Evolutionary conservation across 2,329 filamentous ascomycete genomes (phyloP).

Genomic region (Monilinia fructicola): DNA sequence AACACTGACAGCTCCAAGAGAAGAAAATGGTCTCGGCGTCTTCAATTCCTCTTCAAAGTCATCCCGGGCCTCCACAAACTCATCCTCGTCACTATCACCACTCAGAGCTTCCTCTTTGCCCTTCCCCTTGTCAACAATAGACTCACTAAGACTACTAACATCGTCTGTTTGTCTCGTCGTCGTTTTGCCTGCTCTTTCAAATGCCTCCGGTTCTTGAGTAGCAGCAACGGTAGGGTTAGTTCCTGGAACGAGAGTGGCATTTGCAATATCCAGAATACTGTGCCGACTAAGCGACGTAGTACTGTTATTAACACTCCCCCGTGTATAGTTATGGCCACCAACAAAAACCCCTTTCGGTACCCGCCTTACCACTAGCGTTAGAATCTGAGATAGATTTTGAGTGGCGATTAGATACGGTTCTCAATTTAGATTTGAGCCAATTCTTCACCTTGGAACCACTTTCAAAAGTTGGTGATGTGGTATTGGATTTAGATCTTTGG

Average conservation of each 20-base stretch:
- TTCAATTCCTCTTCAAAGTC: constrained; percentile 47
- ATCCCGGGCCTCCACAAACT: constrained; percentile 52
- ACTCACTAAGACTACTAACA: constrained; percentile 11
- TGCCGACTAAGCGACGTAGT: constrained; percentile 34
- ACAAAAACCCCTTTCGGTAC: constrained; percentile 48
- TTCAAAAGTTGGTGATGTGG: constrained; percentile 26
- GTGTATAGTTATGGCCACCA: constrained; percentile 51
- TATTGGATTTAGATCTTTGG: constrained; percentile 30
- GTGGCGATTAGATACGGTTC: constrained; percentile 39
- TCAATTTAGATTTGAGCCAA: constrained; percentile 57
- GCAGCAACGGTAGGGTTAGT: background rate
- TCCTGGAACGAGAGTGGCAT: constrained; percentile 2
- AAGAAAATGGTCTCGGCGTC: constrained; percentile 39
- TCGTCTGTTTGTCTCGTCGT: background rate
- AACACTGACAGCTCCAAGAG: constrained; percentile 41
- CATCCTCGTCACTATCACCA: constrained; percentile 42
- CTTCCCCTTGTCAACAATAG: background rate
- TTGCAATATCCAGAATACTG: constrained; percentile 7
- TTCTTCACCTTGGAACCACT: constrained; percentile 43
- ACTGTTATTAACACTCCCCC: constrained; percentile 48
- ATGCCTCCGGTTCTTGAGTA: background rate
- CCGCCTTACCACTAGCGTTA: constrained; percentile 14
- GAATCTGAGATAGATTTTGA: constrained; percentile 27
- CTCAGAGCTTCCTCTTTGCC: background rate
- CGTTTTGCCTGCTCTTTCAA: background rate